phyloP scores from a whole-genome alignment of 495 filamentous ascomycete species.

The Penicillium canariense region DNA sequence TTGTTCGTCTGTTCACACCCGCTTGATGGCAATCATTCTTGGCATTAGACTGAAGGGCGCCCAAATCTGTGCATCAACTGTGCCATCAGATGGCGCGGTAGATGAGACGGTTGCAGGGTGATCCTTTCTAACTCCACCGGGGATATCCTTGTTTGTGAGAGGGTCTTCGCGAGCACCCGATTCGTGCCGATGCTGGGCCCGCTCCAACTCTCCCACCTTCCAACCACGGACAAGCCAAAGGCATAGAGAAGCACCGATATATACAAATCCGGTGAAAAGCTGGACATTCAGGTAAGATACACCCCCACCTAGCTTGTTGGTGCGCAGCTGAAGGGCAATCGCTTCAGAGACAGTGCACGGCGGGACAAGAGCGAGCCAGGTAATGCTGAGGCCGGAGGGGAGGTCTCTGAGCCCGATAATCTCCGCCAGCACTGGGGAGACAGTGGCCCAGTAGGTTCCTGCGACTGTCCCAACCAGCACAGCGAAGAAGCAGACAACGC shows the following conservation, averaged over 20 bases:
- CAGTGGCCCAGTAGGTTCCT: conserved; percentile 69
- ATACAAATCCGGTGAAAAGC: conserved; percentile 65
- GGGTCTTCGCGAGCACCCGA: conserved; percentile 8
- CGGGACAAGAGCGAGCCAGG: conserved; percentile 70
- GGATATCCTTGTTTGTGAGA: conserved; percentile 1
- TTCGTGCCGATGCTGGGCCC: conserved; percentile 23
- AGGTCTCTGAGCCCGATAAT: conserved; percentile 71
- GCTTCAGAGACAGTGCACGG: conserved; percentile 74
- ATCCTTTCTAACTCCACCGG: conserved; percentile 16
- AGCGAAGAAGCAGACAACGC: conserved; percentile 67
- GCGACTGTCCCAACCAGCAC: conserved; percentile 67
- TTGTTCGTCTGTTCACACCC: conserved; percentile 24
- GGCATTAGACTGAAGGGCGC: conserved; percentile 26
- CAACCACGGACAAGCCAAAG: conserved; percentile 48
- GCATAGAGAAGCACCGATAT: conserved; percentile 56
- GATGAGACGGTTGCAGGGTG: conserved; percentile 8
- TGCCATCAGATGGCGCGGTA: background rate
- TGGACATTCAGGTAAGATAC: conserved; percentile 59
- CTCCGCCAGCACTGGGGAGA: conserved; percentile 73
- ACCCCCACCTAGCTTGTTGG: conserved; percentile 33
- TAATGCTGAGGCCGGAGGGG: conserved; percentile 70
- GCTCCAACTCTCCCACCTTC: conserved; percentile 58
- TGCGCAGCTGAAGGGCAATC: conserved; percentile 66
- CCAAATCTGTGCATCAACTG: conserved; percentile 21
- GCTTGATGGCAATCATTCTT: conserved; percentile 35